Evolutionary conservation across 2,329 filamentous ascomycete genomes (phyloP).

Genomic region (Beauveria sp.): DNA sequence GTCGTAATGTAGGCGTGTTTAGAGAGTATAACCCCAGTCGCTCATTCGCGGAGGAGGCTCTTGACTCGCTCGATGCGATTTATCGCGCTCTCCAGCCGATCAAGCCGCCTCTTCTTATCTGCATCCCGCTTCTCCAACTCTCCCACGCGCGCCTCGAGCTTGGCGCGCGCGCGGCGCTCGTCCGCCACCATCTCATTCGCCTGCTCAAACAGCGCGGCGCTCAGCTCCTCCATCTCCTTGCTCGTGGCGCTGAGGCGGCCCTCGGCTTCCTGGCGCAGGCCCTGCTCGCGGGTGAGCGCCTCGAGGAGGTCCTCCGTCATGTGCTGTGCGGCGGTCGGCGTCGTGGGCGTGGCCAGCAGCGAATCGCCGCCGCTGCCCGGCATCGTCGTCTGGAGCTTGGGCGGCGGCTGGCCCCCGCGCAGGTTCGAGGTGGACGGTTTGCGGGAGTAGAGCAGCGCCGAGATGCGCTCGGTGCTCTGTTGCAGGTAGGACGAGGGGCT

Average conservation of each 20-base stretch:
- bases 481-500: constrained; percentile 35
- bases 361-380: constrained; percentile 5
- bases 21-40: background rate
- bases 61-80: constrained; percentile 63
- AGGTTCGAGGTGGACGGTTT: constrained; percentile 39
- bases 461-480: constrained; percentile 36
- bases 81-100: constrained; percentile 64
- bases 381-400: constrained; percentile 15
- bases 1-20: background rate
- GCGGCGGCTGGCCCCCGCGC: constrained; percentile 15
- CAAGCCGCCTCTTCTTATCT: constrained; percentile 62
- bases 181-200: constrained; percentile 82
- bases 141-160: constrained; percentile 62
- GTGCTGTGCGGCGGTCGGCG: constrained; percentile 8
- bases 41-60: constrained; percentile 38
- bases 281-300: constrained; percentile 59
- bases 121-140: constrained; percentile 61
- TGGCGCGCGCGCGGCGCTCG: constrained; percentile 63
- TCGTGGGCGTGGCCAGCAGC: constrained; percentile 15
- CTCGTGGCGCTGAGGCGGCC: constrained; percentile 57
- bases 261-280: constrained; percentile 61
- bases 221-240: constrained; percentile 71
- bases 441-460: constrained; percentile 37
- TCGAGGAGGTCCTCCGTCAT: constrained; percentile 48
- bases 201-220: constrained; percentile 67